Conservation (phyloP, 768 basidiomycete species). For the Podaxis sp. region DNA sequence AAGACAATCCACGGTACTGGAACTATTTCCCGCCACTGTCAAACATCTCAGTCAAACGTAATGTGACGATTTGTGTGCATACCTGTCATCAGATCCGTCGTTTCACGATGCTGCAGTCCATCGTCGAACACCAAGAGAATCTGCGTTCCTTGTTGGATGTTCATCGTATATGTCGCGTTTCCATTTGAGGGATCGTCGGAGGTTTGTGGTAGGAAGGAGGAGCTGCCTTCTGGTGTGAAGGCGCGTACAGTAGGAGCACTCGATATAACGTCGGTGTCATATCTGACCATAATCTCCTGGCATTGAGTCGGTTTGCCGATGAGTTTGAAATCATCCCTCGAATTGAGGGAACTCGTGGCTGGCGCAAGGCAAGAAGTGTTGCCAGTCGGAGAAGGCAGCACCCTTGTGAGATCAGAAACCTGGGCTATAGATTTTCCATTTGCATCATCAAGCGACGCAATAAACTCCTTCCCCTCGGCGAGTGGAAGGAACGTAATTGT, state of each 20-base stretch:
- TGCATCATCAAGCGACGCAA: conserved; percentile 51
- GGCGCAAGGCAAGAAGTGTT: conserved; percentile 38
- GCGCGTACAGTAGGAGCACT: conserved; percentile 31
- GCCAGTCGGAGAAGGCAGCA: conserved; percentile 33
- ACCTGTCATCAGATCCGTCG: conserved; percentile 40
- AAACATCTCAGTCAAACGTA: background rate
- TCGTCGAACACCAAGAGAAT: conserved; percentile 44
- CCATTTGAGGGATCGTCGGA: conserved; percentile 24
- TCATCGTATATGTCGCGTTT: conserved; percentile 40
- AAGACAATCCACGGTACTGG: conserved; percentile 7
- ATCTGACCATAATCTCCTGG: conserved; percentile 40
- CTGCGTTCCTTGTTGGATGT: conserved; percentile 28
- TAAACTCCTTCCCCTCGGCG: conserved; percentile 40
- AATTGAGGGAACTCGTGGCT: conserved; percentile 7
- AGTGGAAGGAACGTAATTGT: conserved; percentile 49
- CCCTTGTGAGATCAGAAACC: conserved; percentile 44
- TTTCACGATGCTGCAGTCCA: conserved; percentile 31
- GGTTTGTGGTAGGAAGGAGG: conserved; percentile 24
- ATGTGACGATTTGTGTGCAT: background rate
- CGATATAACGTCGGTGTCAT: conserved; percentile 26
- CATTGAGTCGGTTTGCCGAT: conserved; percentile 39
- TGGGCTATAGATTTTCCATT: conserved; percentile 32
- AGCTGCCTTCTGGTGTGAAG: conserved; percentile 31
- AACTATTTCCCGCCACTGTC: background rate
- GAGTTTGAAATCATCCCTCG: conserved; percentile 27